A percentile compares a stretch with the other conserved stretches of the same genome.
phyloP scores from a whole-genome alignment of 1,284 basidiomycete genomes.

The Cryptococcus sp. region DNA sequence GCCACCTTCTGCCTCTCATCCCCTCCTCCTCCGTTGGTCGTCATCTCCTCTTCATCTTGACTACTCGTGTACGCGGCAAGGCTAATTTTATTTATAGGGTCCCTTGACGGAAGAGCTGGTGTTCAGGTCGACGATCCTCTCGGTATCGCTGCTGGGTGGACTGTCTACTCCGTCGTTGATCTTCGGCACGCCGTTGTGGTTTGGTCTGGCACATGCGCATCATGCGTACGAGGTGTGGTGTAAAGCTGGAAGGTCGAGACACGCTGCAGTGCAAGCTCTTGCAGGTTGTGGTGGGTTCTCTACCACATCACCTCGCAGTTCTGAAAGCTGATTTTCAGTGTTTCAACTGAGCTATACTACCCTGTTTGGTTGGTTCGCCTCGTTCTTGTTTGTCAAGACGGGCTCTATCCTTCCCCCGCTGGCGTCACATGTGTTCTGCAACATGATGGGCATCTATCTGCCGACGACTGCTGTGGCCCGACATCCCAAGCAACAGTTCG shows the following conservation, averaged over 20 bases:
- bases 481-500: slow-evolving; percentile 27
- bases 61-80: too few species aligned
- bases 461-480: slow-evolving; percentile 28
- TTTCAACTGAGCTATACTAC: slow-evolving; percentile 86
- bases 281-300: slow-evolving; percentile 56
- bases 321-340: slow-evolving; percentile 50
- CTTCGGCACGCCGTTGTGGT: slow-evolving; percentile 75
- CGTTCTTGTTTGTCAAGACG: slow-evolving; percentile 71
- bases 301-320: not conserved
- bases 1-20: not conserved
- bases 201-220: slow-evolving; percentile 86
- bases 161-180: slow-evolving; percentile 58
- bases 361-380: slow-evolving; percentile 82
- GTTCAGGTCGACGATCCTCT: slow-evolving; percentile 78
- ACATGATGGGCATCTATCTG: slow-evolving; percentile 68
- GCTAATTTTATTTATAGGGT: too few species aligned
- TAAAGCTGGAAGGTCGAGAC: slow-evolving; percentile 57
- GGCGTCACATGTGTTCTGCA: slow-evolving; percentile 81
- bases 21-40: too few species aligned
- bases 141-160: slow-evolving; percentile 65
- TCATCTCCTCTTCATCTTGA: too few species aligned
- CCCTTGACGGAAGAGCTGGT: slow-evolving; percentile 90
- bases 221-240: slow-evolving; percentile 82
- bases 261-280: slow-evolving; percentile 60
- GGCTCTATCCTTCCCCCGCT: slow-evolving; percentile 54